Evolutionary conservation across 495 filamentous ascomycete species (phyloP).

Genomic region (Emericellopsis terricola): DNA sequence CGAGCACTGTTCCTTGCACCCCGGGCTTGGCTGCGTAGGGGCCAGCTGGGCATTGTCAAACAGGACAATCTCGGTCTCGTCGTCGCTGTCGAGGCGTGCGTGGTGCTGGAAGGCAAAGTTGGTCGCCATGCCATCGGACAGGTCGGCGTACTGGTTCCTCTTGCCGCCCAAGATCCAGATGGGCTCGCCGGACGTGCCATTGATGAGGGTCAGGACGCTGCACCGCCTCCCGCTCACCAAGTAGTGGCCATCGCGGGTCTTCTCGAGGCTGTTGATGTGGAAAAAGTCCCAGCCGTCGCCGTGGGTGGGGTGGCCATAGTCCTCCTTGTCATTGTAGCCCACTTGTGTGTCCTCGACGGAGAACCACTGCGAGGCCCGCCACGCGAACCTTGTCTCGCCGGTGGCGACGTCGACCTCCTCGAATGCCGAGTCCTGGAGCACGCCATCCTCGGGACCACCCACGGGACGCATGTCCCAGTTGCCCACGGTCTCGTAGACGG

Average conservation of each 20-base stretch:
- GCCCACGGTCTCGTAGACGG: slow-evolving; percentile 4
- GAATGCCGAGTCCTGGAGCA: slow-evolving; percentile 6
- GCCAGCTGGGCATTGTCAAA: slow-evolving; percentile 13
- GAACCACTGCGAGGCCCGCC: slow-evolving; percentile 21
- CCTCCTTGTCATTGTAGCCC: slow-evolving; percentile 2
- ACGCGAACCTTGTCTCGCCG: slow-evolving; percentile 14
- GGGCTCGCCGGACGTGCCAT: slow-evolving; percentile 15
- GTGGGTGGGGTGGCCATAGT: background rate
- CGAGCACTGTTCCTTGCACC: slow-evolving; percentile 5
- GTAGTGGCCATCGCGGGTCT: slow-evolving; percentile 16
- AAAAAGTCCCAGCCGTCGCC: slow-evolving; percentile 14
- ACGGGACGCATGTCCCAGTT: slow-evolving; percentile 4
- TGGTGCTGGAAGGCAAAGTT: slow-evolving; percentile 37
- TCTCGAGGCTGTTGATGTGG: slow-evolving; percentile 22
- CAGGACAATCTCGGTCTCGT: slow-evolving; percentile 10
- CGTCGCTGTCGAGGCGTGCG: slow-evolving; percentile 20
- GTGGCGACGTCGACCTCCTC: slow-evolving; percentile 9
- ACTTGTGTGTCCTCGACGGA: slow-evolving; percentile 5
- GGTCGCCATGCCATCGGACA: slow-evolving; percentile 21
- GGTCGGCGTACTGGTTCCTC: slow-evolving; percentile 24
- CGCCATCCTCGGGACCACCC: slow-evolving; percentile 5
- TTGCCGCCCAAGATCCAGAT: slow-evolving; percentile 28
- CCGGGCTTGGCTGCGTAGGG: slow-evolving; percentile 6
- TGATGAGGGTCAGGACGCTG: slow-evolving; percentile 17
- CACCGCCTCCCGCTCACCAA: slow-evolving; percentile 25